These are phyloP conservation scores for Aegilops bicornis DNA, from an alignment of 176 grass and related monocot species.

Conservation along the genomic window DNA sequence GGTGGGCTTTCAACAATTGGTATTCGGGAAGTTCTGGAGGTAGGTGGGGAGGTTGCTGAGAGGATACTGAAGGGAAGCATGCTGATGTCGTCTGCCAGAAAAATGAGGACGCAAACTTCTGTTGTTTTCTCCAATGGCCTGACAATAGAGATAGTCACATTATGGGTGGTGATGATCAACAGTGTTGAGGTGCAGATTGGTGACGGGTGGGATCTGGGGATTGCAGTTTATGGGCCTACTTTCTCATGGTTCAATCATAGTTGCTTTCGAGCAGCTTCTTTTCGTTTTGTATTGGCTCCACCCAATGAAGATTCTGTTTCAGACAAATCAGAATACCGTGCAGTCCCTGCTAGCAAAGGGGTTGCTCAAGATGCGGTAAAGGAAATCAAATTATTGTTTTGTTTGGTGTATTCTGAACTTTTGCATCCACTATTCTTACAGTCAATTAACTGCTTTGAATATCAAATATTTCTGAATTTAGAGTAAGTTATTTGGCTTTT, in stretches of 20 bases:
- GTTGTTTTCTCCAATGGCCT: not conserved
- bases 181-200: constrained; percentile 73
- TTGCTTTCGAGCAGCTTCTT: constrained; percentile 73
- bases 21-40: constrained; percentile 45
- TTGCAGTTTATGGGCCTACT: constrained; percentile 64
- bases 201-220: constrained; percentile 48
- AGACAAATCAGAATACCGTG: constrained; percentile 23
- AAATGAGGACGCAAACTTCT: not conserved
- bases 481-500: not conserved
- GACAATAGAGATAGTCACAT: constrained; percentile 45
- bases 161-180: constrained; percentile 75
- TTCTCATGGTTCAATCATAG: constrained; percentile 99
- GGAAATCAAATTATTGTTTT: constrained; percentile 11
- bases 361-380: constrained; percentile 41
- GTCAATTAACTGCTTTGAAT: constrained; percentile 1
- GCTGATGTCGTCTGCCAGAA: constrained; percentile 62
- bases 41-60: constrained; percentile 50
- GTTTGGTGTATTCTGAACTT: constrained; percentile 5
- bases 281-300: constrained; percentile 43
- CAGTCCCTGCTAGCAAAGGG: constrained; percentile 40
- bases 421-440: constrained; percentile 10
- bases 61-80: constrained; percentile 51
- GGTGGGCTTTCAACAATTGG: constrained; percentile 60
- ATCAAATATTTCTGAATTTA: constrained; percentile 4
- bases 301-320: constrained; percentile 10